A percentile compares a stretch with the other conserved stretches of the same genome.
These are phyloP conservation scores for Taiozyma onychis DNA, from an alignment of 1,139 yeast species.

Conservation along the genomic window DNA sequence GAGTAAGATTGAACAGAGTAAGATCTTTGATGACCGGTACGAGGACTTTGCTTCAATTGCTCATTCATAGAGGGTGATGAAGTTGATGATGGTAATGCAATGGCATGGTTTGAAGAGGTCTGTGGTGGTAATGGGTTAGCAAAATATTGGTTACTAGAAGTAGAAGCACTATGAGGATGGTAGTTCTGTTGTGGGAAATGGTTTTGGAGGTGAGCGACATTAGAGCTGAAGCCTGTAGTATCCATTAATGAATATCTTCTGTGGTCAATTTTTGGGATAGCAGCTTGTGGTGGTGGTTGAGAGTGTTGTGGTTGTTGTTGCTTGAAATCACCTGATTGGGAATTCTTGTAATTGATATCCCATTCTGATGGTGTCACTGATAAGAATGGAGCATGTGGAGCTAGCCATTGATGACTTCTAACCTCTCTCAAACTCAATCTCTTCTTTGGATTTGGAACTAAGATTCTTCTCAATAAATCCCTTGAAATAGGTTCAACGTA, in stretches of 20 bases:
- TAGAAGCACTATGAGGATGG: not conserved
- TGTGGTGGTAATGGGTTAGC: conserved; percentile 43
- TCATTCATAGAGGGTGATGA: conserved; percentile 26
- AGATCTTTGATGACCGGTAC: conserved; percentile 25
- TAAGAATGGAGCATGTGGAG: conserved; percentile 73
- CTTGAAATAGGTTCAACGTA: conserved; percentile 89
- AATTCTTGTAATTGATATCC: conserved; percentile 44
- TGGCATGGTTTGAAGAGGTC: conserved; percentile 46
- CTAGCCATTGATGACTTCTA: conserved; percentile 81
- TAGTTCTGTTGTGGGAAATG: conserved; percentile 21
- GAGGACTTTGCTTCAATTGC: conserved; percentile 14
- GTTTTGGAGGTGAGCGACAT: not conserved
- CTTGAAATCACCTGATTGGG: not conserved
- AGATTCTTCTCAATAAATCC: conserved; percentile 77
- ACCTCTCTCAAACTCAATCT: conserved; percentile 68
- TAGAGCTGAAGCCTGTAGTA: conserved; percentile 22
- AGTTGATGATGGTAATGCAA: conserved; percentile 40
- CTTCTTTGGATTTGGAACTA: conserved; percentile 80
- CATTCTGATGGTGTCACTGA: conserved; percentile 85
- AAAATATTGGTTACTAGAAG: conserved; percentile 25
- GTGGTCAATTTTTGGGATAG: conserved; percentile 23
- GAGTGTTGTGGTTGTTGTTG: conserved; percentile 3
- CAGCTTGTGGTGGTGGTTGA: conserved; percentile 1
- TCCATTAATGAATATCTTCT: conserved; percentile 37
- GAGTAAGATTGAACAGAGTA: conserved; percentile 28